Conservation (phyloP, 1,284 basidiomycete species). For the Phlebopus sp. region DNA sequence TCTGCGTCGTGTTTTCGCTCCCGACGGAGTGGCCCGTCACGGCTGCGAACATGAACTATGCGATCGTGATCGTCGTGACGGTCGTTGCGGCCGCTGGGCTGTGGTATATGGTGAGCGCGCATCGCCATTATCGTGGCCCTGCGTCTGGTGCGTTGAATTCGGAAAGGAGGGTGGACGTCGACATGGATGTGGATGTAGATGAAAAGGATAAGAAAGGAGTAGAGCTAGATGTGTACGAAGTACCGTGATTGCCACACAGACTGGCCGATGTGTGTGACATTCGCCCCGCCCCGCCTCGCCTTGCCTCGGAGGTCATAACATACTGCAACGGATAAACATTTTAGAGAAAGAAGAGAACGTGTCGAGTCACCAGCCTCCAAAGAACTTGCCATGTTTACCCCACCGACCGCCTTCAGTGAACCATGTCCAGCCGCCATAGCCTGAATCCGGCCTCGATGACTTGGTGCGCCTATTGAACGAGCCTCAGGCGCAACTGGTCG, state of each 20-base stretch:
- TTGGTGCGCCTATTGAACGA: slow-evolving; percentile 34
- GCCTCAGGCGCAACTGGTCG: too few relatives aligned
- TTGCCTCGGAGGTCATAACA: too few relatives aligned
- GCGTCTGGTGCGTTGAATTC: slow-evolving; percentile 17
- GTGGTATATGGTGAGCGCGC: slow-evolving; percentile 26
- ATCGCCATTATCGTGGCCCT: slow-evolving; percentile 30
- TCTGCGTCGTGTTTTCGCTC: slow-evolving; percentile 69
- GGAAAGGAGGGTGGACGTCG: neutral
- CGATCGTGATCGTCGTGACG: slow-evolving; percentile 40
- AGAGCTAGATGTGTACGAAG: neutral
- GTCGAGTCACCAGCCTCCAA: too few relatives aligned
- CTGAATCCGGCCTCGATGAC: slow-evolving; percentile 34
- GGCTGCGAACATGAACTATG: slow-evolving; percentile 75
- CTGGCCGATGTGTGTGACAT: too few relatives aligned
- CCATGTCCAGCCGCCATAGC: slow-evolving; percentile 30
- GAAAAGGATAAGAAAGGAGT: neutral
- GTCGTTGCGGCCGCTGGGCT: slow-evolving; percentile 25
- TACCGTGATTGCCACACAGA: neutral
- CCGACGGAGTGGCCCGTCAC: slow-evolving; percentile 74
- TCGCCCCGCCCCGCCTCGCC: too few relatives aligned
- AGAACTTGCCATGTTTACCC: slow-evolving; percentile 26
- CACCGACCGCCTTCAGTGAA: slow-evolving; percentile 32
- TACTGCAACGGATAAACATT: too few relatives aligned
- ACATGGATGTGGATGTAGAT: neutral
- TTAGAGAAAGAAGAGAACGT: too few relatives aligned